Conservation (phyloP, 129 eudicot species). For the Flaveria ramosissima region DNA sequence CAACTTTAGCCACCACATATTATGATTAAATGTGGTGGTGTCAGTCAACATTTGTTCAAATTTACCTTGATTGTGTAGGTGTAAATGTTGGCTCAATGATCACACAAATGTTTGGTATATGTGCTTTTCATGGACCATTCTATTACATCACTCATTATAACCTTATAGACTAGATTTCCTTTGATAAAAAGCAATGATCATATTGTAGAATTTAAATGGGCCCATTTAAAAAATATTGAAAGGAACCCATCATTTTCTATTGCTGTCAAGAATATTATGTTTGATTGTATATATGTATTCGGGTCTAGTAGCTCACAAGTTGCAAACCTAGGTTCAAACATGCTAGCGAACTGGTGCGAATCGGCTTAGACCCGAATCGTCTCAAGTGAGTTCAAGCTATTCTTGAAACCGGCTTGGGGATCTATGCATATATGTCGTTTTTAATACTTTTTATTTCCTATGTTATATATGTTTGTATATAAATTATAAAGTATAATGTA, state of each 20-base stretch:
- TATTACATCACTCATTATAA: constrained; percentile 38
- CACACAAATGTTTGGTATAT: constrained; percentile 40
- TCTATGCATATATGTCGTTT: too few species aligned
- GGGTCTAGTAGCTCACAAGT: constrained; percentile 9
- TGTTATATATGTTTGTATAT: too few species aligned
- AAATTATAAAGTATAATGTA: too few species aligned
- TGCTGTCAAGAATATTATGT: constrained; percentile 27
- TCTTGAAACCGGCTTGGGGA: too few species aligned
- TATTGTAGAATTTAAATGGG: constrained; percentile 1
- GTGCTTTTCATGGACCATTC: constrained; percentile 46
- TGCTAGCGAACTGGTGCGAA: not conserved
- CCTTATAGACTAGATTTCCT: constrained; percentile 40
- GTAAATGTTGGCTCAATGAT: constrained; percentile 42
- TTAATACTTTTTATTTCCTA: too few species aligned
- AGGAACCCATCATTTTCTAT: constrained; percentile 26
- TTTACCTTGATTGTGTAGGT: constrained; percentile 29
- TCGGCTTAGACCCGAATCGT: not conserved
- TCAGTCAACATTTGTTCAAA: constrained; percentile 33
- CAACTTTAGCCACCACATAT: constrained; percentile 9
- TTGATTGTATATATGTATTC: not conserved
- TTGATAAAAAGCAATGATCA: constrained; percentile 27
- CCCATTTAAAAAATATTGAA: constrained; percentile 20
- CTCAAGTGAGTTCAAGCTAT: not conserved
- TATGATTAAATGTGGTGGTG: constrained; percentile 24
- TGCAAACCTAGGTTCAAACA: constrained; percentile 6